These are phyloP conservation scores for Neofusicoccum parvum DNA, from an alignment of 2,329 filamentous ascomycete species.

Conservation along the genomic window DNA sequence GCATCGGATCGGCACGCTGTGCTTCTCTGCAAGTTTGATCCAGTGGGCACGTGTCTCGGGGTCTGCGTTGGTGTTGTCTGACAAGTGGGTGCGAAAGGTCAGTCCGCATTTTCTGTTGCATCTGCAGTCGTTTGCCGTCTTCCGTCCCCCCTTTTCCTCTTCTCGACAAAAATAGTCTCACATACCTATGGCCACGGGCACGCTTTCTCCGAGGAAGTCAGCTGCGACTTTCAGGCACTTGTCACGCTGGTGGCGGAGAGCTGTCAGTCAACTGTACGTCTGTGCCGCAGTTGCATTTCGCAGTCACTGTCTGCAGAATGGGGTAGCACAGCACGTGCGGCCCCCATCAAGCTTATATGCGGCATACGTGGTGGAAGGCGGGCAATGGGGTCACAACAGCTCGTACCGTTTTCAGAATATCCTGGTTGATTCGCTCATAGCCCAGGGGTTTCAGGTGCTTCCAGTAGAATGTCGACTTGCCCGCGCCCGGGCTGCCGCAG, in stretches of 20 bases:
- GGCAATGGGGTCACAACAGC: constrained; percentile 22
- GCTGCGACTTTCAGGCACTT: constrained; percentile 72
- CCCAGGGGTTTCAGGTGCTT: constrained; percentile 73
- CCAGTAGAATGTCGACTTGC: constrained; percentile 92
- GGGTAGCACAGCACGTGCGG: constrained; percentile 29
- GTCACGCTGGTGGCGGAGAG: constrained; percentile 49
- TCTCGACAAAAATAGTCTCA: constrained; percentile 27
- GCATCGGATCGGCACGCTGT: constrained; percentile 76
- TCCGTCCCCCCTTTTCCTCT: not conserved
- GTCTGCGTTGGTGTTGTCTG: constrained; percentile 96
- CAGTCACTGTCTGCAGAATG: constrained; percentile 5
- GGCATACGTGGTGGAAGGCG: constrained; percentile 10
- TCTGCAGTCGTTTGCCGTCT: not conserved
- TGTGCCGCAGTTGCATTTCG: constrained; percentile 22
- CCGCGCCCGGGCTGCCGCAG: constrained; percentile 84
- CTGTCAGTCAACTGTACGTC: constrained; percentile 34
- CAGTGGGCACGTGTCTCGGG: constrained; percentile 75
- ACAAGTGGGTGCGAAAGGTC: not conserved
- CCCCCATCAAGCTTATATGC: constrained; percentile 19
- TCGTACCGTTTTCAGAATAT: constrained; percentile 73
- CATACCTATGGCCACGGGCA: constrained; percentile 77
- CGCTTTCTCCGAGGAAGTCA: constrained; percentile 64
- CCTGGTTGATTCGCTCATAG: constrained; percentile 88
- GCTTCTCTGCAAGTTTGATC: constrained; percentile 71
- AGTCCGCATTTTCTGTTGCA: constrained; percentile 1